phyloP scores from a whole-genome alignment of 257 asterid species.

The Capsicum rhomboideum region DNA sequence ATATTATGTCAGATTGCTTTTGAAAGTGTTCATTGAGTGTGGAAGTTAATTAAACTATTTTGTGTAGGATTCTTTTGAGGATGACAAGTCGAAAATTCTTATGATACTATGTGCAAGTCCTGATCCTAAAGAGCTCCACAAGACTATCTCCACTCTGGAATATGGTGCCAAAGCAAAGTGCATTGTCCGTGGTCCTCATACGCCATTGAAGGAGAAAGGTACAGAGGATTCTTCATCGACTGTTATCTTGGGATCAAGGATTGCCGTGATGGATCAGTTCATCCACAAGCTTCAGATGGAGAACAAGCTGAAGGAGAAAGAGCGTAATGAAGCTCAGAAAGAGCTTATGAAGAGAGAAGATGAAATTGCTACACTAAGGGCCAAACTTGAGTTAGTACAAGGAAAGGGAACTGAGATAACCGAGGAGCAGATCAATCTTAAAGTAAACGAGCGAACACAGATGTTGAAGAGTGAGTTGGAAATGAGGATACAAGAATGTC shows the following conservation, averaged over 20 bases:
- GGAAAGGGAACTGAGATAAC: slow-evolving; percentile 20
- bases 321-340: slow-evolving; percentile 54
- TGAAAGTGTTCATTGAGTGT: neutral
- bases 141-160: slow-evolving; percentile 84
- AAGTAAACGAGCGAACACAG: slow-evolving; percentile 45
- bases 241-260: slow-evolving; percentile 59
- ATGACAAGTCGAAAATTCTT: slow-evolving; percentile 78
- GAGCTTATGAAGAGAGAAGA: slow-evolving; percentile 57
- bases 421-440: slow-evolving; percentile 53
- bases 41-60: neutral
- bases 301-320: slow-evolving; percentile 62
- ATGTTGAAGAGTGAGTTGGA: slow-evolving; percentile 49
- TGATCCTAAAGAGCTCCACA: slow-evolving; percentile 84
- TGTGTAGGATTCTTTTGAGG: slow-evolving; percentile 87
- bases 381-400: slow-evolving; percentile 42
- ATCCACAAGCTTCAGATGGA: slow-evolving; percentile 69
- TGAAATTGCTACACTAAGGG: slow-evolving; percentile 50
- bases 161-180: slow-evolving; percentile 98
- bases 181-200: slow-evolving; percentile 73
- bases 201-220: slow-evolving; percentile 65
- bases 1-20: neutral
- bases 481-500: slow-evolving; percentile 52
- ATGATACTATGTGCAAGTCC: slow-evolving; percentile 97
- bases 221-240: slow-evolving; percentile 72
- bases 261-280: slow-evolving; percentile 79